Base-by-base conservation (phyloP, 1,284 basidiomycete species). In the Psilocybe mexicana region DNA sequence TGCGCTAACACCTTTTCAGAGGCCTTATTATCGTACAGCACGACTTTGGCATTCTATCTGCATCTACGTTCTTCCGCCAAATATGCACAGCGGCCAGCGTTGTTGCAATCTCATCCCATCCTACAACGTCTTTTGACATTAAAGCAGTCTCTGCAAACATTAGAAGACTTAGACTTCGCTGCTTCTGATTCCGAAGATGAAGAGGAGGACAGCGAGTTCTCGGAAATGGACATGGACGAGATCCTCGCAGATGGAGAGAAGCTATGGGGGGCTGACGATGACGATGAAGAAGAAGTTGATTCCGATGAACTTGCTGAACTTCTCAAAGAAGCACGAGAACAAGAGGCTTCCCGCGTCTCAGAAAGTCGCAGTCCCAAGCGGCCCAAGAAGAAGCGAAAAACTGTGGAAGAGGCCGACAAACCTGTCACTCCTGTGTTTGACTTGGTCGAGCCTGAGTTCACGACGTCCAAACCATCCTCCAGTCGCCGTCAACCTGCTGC, bases 11-110 rank as follows among this genome's bases (percentile, higher is more conserved):
- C 30, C 3, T 10, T 49, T 47, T 36, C 55, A 52, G 93, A 98
- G 79, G 85, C 93, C 1, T 79, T 97, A 2, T 76, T 96, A 45
- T 93, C 95, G 7, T 99, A 99, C 71, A 83, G 92, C 7, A 93
- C 94, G 1, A 90, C 88, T 1, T 87, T 98, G 46, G 91, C 95
- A 0, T 98, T 96, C 77, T 98, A 97, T 76, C 80, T 99, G 52
- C 88, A 96, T 71, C 81, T 99, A 26, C 86, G 93, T 12, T 79
- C 90, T 23, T 83, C 82, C 52, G 76, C 83, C 43, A 82, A 87
- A 74, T 84, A 91, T 70, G 72, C 80, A 43, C 71, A 79, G 63
- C 76, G 82, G 14, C 90, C 91, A 1, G 80, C 88, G 30, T 75
- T 82, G 36, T 82, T 96, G 40, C 79, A 85, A 62, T 75, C 80